phyloP scores from a whole-genome alignment of 2,329 filamentous ascomycete species.

The Lachnellula hyalina region DNA sequence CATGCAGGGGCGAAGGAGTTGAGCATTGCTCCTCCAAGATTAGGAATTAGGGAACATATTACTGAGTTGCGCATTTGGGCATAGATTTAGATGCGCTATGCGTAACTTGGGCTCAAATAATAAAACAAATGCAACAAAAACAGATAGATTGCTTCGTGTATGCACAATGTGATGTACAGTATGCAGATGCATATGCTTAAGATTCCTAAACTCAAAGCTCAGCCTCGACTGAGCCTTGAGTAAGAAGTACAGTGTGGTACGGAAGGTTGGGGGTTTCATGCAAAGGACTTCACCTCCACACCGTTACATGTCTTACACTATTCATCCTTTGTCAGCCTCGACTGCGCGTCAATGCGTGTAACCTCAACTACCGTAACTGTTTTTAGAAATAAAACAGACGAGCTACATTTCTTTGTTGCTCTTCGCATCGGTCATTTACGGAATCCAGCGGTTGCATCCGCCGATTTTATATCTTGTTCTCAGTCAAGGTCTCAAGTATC shows the following conservation, averaged over 20 bases:
- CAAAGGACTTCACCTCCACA: not conserved
- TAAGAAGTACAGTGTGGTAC: not conserved
- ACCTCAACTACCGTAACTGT: not conserved
- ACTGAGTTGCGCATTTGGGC: constrained; percentile 6
- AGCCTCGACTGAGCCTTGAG: not conserved
- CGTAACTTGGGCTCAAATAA: constrained; percentile 4
- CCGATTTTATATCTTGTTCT: not conserved
- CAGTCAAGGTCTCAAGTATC: not conserved
- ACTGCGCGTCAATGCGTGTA: not conserved
- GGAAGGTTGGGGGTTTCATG: not conserved
- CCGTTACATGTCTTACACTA: not conserved
- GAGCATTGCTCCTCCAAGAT: constrained; percentile 20
- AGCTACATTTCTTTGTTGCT: constrained; percentile 14
- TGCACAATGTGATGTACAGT: not conserved
- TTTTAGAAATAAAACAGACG: not conserved
- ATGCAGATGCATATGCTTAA: not conserved
- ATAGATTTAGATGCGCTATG: constrained; percentile 2
- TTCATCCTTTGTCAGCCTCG: not conserved
- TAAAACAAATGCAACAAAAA: constrained; percentile 2
- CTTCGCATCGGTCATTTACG: constrained; percentile 16
- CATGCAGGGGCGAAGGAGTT: constrained; percentile 11
- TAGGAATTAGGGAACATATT: not conserved
- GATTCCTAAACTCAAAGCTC: not conserved
- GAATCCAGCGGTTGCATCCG: not conserved
- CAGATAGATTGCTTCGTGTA: not conserved